Base-by-base conservation (phyloP, 768 basidiomycete genomes). In the Trametes elegans region DNA sequence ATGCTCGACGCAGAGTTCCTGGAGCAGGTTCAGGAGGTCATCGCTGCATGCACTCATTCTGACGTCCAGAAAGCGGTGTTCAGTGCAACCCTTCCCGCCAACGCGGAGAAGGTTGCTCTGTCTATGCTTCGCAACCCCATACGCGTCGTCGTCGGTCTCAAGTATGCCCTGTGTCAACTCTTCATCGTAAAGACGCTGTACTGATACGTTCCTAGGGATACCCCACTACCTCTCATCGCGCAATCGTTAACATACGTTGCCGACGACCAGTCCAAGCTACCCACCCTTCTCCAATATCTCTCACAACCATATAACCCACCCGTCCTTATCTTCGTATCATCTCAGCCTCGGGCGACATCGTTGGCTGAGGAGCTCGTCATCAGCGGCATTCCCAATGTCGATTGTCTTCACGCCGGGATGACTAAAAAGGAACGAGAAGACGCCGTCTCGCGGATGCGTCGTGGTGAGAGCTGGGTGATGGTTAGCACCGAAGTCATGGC, bases 401-500 rank as follows among this genome's bases (percentile, higher is more conserved):
- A 94, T 60, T 90, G 88, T 62, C 77, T 98, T 5, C 96, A 99
- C 70, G 93, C 93, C 3, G 93, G 91, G 1, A 81, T 95, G 77
- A 89, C 82, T 3, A 87, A 84, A 64, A 88, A 88, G 64, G 90
- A 94, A 69, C 81, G 97, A 50, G 92, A 95, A 63, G 85, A 94
- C 64, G 84, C 89, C 16, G 79, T 97, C 9, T 76, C 78, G 35
- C 82, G 88, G 29, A 96, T 99, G 87, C 85, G 91, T 24, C 79
- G 78, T 63, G 97, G 95, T 0, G 83, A 91, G 67, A 88, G 91
- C 57, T 98, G 97, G 97, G 83, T 95, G 29, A 83, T 98, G 81
- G 81, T 99, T 41, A 91, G 88, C 61, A 99, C 97, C 21, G 97
- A 99, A 69, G 90, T 98, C 46, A 90, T 98, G 91, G 93, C 93